Base-by-base conservation (phyloP, 441 rosid genomes). In the Sinapis alba region DNA sequence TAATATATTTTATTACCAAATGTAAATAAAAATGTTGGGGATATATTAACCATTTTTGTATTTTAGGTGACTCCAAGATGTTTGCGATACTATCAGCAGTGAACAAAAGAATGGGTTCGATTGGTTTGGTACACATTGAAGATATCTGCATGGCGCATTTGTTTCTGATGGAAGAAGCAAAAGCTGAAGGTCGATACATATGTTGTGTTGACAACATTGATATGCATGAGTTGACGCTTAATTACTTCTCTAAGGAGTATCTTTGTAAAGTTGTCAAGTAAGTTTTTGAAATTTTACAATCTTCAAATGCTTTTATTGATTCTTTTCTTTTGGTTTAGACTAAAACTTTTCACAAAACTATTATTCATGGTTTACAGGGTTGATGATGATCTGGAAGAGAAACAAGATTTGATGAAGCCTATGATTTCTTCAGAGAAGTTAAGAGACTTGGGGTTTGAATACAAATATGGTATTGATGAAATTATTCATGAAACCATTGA, bases 91-190 rank as follows among this genome's bases (percentile, higher is more conserved):
- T 92, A 24, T 87, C 92, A 26, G 88, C 93, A 13, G 97, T 90
- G 65, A 84, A 77, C 68, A 75, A 77, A 16, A 84, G 97, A 80
- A 90, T 92, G 91, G 94, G 97, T 34, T 89, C 97, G 9, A 75
- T 92, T 54, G 88, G 89, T 27, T 79, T 92, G 10, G 95, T 88
- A 62, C 98, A 94, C 74, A 84, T 88, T 45, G 92, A 90, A 63
- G 98, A 92, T 78, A 82, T 89, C 64, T 90, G 97, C 82, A 75
- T 69, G 13, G 95, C 90, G 1, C 98, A 90, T 73, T 24, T 88
- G 66, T 90, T 92, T 76, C 83, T 94, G 19, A 92, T 94, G 97
- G 85, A 89, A 80, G 80, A 83, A 15, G 24, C 68, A 13, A 64
- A 71, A 32, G 94, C 90, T 76, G 51, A 87, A 68, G 97, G 97